These are phyloP conservation scores for Rhypophila decipiens DNA, from an alignment of 495 filamentous ascomycete genomes.

Conservation along the genomic window DNA sequence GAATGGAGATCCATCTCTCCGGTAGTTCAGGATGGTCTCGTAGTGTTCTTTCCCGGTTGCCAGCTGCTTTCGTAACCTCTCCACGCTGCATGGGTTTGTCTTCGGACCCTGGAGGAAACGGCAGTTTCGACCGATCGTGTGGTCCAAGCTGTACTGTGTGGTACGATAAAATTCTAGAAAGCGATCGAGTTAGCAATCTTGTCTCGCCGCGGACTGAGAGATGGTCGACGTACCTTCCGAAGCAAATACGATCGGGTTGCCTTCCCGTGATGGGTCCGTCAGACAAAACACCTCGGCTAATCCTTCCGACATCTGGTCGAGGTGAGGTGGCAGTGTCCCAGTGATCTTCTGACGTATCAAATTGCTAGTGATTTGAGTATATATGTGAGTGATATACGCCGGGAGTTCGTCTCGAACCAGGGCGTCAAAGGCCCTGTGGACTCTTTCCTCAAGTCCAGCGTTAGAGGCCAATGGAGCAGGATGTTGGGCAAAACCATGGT, in stretches of 20 bases:
- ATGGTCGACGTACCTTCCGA: conserved; percentile 53
- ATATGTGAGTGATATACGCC: conserved; percentile 60
- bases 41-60: conserved; percentile 54
- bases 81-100: conserved; percentile 43
- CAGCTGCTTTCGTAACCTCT: conserved; percentile 51
- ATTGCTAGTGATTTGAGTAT: conserved; percentile 49
- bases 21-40: conserved; percentile 64
- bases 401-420: conserved; percentile 63
- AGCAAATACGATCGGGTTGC: conserved; percentile 74
- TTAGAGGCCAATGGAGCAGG: conserved; percentile 43
- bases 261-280: conserved; percentile 64
- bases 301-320: conserved; percentile 58
- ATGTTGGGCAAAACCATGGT: conserved; percentile 38
- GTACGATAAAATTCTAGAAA: conserved; percentile 52
- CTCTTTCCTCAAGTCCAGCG: conserved; percentile 50
- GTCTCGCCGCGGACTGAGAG: conserved; percentile 3
- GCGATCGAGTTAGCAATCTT: background rate
- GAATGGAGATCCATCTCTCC: conserved; percentile 59
- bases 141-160: conserved; percentile 55
- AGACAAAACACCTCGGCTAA: conserved; percentile 72
- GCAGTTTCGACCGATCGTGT: conserved; percentile 55
- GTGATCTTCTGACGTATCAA: conserved; percentile 53
- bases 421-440: conserved; percentile 49
- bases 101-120: conserved; percentile 59
- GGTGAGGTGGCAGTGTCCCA: conserved; percentile 46